Evolutionary conservation across 2,329 filamentous ascomycete genomes (phyloP), one percentile per base, ranked within the genome.

Genomic region (Ophiocordyceps unilateralis): DNA sequence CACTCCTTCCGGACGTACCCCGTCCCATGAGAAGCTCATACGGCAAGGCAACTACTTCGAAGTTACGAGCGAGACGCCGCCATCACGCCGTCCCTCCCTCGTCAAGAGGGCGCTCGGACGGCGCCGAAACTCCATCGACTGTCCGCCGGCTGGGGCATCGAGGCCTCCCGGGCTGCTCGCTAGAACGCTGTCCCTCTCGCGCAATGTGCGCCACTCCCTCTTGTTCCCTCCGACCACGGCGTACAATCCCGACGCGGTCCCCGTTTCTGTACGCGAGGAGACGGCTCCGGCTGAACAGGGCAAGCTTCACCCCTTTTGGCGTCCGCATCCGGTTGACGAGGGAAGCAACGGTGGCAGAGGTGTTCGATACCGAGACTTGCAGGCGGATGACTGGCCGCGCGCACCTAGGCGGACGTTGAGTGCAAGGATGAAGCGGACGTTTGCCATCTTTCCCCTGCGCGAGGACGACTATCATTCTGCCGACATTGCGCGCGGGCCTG

Each of bases 301-400:
- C 40, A 73, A 67, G 48, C 56, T 79, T 14, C 75, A 80, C 54
- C 74, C 76, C 1, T 70, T 71, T 51, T 80, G 76, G 76, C 65
- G 70, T 7, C 75, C 76, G n/a, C 58, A 68, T 14, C 67, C 68
- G 49, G 62, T 58, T 1, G 59, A 64, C 21, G 51, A 56, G 14
- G 52, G 53, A 2, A 50, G 56, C 32, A 50, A 56, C 43, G 57
- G 63, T 38, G 60, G 63, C 9, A 53, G 60, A n/a, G n/a, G n/a
- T n/a, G n/a, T n/a, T n/a, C n/a, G n/a, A n/a, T n/a, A n/a, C n/a
- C 63, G 60, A 41, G 72, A 74, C 47, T 67, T 71, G 12, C 58
- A 61, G 1, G 58, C 69, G 43, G 67, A 72, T 45, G 68, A 70
- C 45, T 66, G 70, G 28, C 67, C 68, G 1, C 48, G 49, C 9